Evolutionary conservation across 2,329 filamentous ascomycete genomes (phyloP), one percentile per base, ranked within the genome.

Genomic region (Verticillium klebahnii): DNA sequence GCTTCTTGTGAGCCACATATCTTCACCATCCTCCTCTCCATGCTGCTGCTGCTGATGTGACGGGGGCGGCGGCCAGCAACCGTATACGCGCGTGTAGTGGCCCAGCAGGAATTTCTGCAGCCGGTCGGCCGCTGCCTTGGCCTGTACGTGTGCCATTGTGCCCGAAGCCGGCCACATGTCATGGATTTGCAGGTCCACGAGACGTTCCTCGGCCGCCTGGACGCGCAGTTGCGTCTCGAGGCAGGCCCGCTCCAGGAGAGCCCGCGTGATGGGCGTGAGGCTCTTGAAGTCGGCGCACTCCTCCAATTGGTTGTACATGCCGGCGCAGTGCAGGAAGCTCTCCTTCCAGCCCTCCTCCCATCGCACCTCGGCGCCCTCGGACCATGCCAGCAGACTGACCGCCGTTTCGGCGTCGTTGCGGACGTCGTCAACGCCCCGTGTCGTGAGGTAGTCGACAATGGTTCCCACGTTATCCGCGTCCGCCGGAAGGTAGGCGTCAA

Each of bases 261-360:
- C 83, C 14, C 83, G 82, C 0, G 88, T 88, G 57, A 88, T 84
- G 1, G 85, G 81, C 1, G 86, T 85, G 29, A 90, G 73, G 56
- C 78, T 74, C 62, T 79, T 80, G 71, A 83, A 90, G 67, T 89
- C 87, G 12, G 80, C 74, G 25, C 78, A 80, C 4, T 67, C 66
- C 64, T 86, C 82, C n/a, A 87, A 72, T 29, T 73, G 77, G 55
- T 70, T 78, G 69, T 82, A 87, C 82, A 90, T 85, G 31, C 89
- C 89, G 3, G 83, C 83, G 65, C 85, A 85, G 69, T 92, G 89
- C 7, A 86, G 77, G 67, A 89, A 92, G 31, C 82, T 82, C 70
- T 91, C 88, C 17, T 83, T 79, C 80, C 88, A 92, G 1, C 88
- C 87, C 65, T 88, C 84, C 55, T 85, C 81, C 86, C 88, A 89